phyloP scores from a whole-genome alignment of 2,329 filamentous ascomycete genomes.

The Pyrenophora tritici-repentis region DNA sequence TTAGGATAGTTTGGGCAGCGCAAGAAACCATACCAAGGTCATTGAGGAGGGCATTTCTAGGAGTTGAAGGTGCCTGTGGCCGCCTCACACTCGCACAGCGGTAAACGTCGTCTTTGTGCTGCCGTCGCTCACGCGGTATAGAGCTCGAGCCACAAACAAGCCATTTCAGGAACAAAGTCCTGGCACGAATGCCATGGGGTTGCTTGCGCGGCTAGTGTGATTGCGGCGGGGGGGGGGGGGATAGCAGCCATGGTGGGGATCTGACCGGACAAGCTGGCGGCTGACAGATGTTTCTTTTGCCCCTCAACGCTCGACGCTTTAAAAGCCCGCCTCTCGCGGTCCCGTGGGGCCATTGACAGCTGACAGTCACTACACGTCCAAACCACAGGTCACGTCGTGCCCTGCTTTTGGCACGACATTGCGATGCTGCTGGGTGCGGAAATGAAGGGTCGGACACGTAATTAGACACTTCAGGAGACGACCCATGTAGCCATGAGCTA shows the following conservation, averaged over 20 bases:
- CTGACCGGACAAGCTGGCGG: background rate
- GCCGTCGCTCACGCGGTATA: conserved; percentile 19
- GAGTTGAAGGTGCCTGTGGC: conserved; percentile 12
- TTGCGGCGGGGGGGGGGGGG: background rate
- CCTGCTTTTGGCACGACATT: conserved; percentile 1
- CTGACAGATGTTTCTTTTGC: background rate
- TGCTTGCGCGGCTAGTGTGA: conserved; percentile 25
- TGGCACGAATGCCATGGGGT: conserved; percentile 21
- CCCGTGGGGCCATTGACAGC: background rate
- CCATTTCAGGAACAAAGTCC: conserved; percentile 18
- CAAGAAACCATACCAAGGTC: conserved; percentile 42
- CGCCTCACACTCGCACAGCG: conserved; percentile 15
- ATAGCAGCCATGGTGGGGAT: background rate
- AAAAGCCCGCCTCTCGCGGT: background rate
- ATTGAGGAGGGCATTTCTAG: conserved; percentile 36
- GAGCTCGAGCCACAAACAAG: conserved; percentile 23
- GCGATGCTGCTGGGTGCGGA: conserved; percentile 9
- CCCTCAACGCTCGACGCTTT: too few species aligned
- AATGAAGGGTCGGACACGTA: conserved; percentile 15
- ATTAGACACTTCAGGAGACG: conserved; percentile 6
- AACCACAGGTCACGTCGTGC: background rate
- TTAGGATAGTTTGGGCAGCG: conserved; percentile 33
- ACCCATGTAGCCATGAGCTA: background rate
- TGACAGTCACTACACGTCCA: conserved; percentile 4
- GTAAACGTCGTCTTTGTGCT: conserved; percentile 22